These are phyloP conservation scores for Oryza glumipatula DNA, from an alignment of 176 grass and related monocot species.

Conservation along the genomic window DNA sequence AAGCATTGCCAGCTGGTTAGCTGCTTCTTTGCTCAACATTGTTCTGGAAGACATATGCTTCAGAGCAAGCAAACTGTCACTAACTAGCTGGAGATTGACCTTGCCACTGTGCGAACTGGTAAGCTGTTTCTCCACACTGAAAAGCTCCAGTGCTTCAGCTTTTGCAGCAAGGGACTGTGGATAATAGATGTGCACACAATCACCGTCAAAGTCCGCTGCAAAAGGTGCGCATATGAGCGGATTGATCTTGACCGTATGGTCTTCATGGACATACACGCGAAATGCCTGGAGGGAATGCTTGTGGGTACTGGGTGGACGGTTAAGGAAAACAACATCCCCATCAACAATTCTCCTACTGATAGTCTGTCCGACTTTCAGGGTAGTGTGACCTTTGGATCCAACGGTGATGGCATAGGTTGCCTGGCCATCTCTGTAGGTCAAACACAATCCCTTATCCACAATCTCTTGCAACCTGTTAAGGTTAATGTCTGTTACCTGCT, in stretches of 20 bases:
- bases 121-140: slow-evolving; percentile 81
- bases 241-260: slow-evolving; percentile 94
- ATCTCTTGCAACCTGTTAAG: slow-evolving; percentile 73
- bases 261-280: slow-evolving; percentile 81
- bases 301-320: slow-evolving; percentile 90
- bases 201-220: slow-evolving; percentile 90
- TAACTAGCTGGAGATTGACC: slow-evolving; percentile 73
- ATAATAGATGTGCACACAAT: slow-evolving; percentile 94
- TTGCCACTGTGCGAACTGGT: slow-evolving; percentile 76
- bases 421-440: slow-evolving; percentile 86
- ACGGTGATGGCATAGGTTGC: slow-evolving; percentile 81
- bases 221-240: slow-evolving; percentile 83
- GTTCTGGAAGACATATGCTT: slow-evolving; percentile 60
- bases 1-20: slow-evolving; percentile 81
- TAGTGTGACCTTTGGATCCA: slow-evolving; percentile 82
- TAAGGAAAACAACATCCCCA: slow-evolving; percentile 92
- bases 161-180: slow-evolving; percentile 91
- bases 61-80: slow-evolving; percentile 76
- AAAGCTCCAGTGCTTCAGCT: slow-evolving; percentile 89
- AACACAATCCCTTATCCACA: slow-evolving; percentile 76
- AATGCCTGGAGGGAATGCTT: slow-evolving; percentile 96
- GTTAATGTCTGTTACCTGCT: slow-evolving; percentile 76
- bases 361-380: slow-evolving; percentile 79
- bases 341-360: slow-evolving; percentile 80
- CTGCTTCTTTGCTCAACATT: slow-evolving; percentile 48